A percentile compares a stretch with the other conserved stretches of the same genome.
These are phyloP conservation scores for Dianthus caryophyllus DNA, from an alignment of 148 eudicot genomes.

Conservation along the genomic window DNA sequence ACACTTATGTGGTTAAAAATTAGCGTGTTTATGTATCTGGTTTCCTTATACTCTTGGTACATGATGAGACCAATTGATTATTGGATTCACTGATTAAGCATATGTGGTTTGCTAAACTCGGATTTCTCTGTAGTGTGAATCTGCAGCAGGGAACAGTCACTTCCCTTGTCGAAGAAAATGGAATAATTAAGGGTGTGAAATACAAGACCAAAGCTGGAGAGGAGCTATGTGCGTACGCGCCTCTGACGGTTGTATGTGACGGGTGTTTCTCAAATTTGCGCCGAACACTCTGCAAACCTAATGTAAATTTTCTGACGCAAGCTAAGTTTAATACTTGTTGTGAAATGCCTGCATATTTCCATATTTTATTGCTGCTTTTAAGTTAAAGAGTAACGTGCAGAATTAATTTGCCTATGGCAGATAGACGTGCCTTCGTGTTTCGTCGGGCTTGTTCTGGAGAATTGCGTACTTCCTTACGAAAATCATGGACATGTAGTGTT, in stretches of 20 bases:
- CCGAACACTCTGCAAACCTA: constrained; percentile 65
- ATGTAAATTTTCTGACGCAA: constrained; percentile 33
- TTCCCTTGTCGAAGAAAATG: constrained; percentile 72
- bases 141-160: constrained; percentile 86
- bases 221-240: constrained; percentile 61
- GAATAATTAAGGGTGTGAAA: constrained; percentile 64
- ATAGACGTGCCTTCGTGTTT: constrained; percentile 80
- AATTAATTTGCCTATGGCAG: constrained; percentile 33
- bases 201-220: constrained; percentile 72
- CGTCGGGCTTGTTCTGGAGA: constrained; percentile 81
- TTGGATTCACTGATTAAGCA: not conserved
- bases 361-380: not conserved
- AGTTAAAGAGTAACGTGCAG: constrained; percentile 5
- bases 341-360: not conserved
- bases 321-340: too few relatives aligned
- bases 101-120: not conserved
- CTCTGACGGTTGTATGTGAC: constrained; percentile 83
- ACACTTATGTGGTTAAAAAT: not conserved
- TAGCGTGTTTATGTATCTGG: not conserved
- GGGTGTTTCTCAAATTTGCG: constrained; percentile 89
- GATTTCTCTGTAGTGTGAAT: constrained; percentile 44
- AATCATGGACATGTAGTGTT: constrained; percentile 80
- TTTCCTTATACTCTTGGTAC: not conserved
- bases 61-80: not conserved
- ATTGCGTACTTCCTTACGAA: constrained; percentile 59